phyloP scores from a whole-genome alignment of 2,329 filamentous ascomycete genomes.

The Fusarium compactum region DNA sequence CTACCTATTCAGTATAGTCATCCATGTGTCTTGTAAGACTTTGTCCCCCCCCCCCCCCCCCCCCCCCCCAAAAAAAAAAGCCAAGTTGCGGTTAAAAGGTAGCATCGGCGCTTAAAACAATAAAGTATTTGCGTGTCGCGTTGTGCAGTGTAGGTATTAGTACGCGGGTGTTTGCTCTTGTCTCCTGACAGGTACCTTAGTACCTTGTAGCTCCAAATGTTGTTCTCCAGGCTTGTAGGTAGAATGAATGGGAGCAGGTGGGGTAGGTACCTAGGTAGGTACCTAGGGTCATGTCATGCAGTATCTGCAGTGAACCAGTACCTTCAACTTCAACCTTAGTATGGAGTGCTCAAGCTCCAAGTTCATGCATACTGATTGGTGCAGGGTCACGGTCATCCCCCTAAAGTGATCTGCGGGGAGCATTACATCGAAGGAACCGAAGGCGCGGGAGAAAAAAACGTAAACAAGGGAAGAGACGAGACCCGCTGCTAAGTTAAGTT shows the following conservation, averaged over 20 bases:
- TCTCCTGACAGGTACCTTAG: neutral
- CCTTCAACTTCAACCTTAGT: slow-evolving; percentile 3
- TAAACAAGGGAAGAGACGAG: slow-evolving; percentile 39
- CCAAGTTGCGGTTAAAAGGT: neutral
- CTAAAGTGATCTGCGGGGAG: slow-evolving; percentile 32
- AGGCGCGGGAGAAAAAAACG: slow-evolving; percentile 36
- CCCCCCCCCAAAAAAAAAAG: no score
- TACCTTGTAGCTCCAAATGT: neutral
- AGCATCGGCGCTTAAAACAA: neutral
- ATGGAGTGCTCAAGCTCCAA: slow-evolving; percentile 2
- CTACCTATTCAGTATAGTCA: neutral
- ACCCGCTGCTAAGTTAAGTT: slow-evolving; percentile 21
- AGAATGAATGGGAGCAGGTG: neutral
- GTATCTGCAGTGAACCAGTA: slow-evolving; percentile 25
- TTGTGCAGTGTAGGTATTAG: neutral
- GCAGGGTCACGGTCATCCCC: slow-evolving; percentile 6
- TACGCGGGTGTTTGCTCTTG: neutral
- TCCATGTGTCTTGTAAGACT: neutral
- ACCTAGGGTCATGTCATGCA: slow-evolving; percentile 17
- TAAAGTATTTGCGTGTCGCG: neutral
- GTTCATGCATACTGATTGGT: slow-evolving; percentile 11
- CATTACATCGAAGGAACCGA: slow-evolving; percentile 20
- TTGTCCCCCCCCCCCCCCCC: no score
- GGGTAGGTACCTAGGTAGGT: no score
- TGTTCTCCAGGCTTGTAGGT: neutral